phyloP scores from a whole-genome alignment of 768 basidiomycete species.

The Lactarius hatsudake region DNA sequence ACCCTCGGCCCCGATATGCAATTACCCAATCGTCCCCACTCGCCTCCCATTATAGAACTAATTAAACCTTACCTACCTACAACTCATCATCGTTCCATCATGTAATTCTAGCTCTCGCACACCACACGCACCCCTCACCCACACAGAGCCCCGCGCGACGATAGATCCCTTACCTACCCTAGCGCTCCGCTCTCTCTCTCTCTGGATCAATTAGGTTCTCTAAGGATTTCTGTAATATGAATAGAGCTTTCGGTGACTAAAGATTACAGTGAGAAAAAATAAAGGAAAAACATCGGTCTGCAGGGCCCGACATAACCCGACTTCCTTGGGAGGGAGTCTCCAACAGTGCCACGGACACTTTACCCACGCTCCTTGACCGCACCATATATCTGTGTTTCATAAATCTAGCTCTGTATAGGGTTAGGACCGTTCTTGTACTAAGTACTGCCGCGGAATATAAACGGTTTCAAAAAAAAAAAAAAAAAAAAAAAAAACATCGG shows the following conservation, averaged over 20 bases:
- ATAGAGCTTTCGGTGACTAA: not conserved
- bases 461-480: too few species aligned
- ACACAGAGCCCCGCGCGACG: not conserved
- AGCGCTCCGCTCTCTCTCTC: not conserved
- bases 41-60: not conserved
- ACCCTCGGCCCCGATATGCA: not conserved
- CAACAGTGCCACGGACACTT: too few species aligned
- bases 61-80: slow-evolving; percentile 8
- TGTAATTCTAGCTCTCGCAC: slow-evolving; percentile 18
- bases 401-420: too few species aligned
- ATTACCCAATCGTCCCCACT: not conserved
- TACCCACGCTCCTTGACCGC: too few species aligned
- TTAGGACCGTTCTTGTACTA: too few species aligned
- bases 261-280: not conserved
- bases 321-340: too few species aligned
- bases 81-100: slow-evolving; percentile 13
- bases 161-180: not conserved
- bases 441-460: too few species aligned
- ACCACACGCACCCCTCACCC: not conserved
- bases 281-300: too few species aligned
- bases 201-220: not conserved
- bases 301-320: too few species aligned
- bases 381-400: too few species aligned
- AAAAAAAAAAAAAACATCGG: not conserved
- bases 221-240: not conserved